phyloP scores from a whole-genome alignment of 2,329 filamentous ascomycete species.

The Mollisiaceae sp. region DNA sequence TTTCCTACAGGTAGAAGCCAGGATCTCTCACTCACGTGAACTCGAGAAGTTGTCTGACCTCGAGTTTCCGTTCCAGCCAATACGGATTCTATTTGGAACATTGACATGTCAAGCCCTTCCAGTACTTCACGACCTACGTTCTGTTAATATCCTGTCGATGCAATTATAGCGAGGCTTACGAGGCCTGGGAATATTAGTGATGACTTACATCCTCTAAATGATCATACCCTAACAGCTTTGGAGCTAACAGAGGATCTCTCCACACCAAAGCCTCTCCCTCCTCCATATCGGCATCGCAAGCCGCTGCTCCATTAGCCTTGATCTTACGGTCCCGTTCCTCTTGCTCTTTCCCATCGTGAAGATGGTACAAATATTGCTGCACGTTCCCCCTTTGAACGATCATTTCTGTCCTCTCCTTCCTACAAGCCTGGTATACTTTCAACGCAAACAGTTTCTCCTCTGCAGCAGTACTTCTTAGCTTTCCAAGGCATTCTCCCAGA shows the following conservation, averaged over 20 bases:
- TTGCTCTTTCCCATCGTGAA: constrained; percentile 6
- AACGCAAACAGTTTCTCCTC: constrained; percentile 5
- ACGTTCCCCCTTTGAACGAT: not conserved
- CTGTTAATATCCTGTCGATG: not conserved
- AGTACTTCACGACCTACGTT: not conserved
- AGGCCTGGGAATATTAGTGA: not conserved
- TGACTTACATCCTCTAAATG: constrained; percentile 3
- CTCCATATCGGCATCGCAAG: constrained; percentile 2
- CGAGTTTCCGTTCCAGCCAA: no score
- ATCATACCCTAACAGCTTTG: constrained; percentile 4
- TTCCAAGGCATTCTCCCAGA: constrained; percentile 1
- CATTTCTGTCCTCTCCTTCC: constrained; percentile 9
- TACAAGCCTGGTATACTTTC: constrained; percentile 6
- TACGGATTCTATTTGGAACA: not conserved
- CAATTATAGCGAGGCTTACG: not conserved
- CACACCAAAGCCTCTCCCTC: constrained; percentile 6
- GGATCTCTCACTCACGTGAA: no score
- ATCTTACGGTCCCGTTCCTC: constrained; percentile 4
- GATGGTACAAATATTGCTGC: constrained; percentile 2
- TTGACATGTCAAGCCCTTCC: not conserved
- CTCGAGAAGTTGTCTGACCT: no score
- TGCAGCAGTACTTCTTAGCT: not conserved
- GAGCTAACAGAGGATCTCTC: constrained; percentile 8
- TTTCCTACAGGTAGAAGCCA: no score
- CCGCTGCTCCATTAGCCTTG: not conserved